Base-by-base conservation (phyloP, 768 basidiomycete genomes). In the Mycena maculata region DNA sequence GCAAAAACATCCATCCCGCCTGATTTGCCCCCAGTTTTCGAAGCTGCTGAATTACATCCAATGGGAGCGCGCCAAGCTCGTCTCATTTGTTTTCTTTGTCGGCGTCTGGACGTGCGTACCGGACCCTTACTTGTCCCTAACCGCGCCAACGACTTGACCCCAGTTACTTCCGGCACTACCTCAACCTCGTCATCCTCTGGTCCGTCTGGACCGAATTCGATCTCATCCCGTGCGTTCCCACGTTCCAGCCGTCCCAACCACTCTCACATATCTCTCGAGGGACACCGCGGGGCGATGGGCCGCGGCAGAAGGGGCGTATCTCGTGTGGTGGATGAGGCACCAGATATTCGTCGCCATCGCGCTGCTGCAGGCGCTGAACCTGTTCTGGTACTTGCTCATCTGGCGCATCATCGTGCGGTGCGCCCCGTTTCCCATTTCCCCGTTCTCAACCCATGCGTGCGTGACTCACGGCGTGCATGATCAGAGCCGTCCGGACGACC, bases 321-420 rank as follows among this genome's bases (percentile, higher is more conserved):
- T 97, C 68, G 83, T 78, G 1, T 74, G 78, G 74, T 98, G 95
- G 93, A 90, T 96, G 87, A 87, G 83, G 72, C 90, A 88, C 72
- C 94, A 95, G 71, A 87, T 97, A 54, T 93, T 96, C 72, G 65
- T 79, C 0, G 92, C 95, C 0, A 80, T 99, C 60, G 67, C 88
- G 9, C 79, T 94, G 0, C 83, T 99, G 18, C 94, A 96, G 76
- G 71, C 87, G 42, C 83, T 99, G 72, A 98, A 98, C 75, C 65
- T 97, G 27, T 98, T 98, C 84, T 98, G 96, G 96, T 97, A 93
- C 77, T 89, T 84, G 79, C 83, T 95, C 28, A 95, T 98, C 76
- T 78, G 86, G 76, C 89, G 94, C 59, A 91, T 97, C 55, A 82
- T 92, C 20, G 77, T 85, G 53, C 85, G 92, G 94, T 95, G 68